Conservation (phyloP, 2,329 filamentous ascomycete genomes). For the Verticillium longisporum region DNA sequence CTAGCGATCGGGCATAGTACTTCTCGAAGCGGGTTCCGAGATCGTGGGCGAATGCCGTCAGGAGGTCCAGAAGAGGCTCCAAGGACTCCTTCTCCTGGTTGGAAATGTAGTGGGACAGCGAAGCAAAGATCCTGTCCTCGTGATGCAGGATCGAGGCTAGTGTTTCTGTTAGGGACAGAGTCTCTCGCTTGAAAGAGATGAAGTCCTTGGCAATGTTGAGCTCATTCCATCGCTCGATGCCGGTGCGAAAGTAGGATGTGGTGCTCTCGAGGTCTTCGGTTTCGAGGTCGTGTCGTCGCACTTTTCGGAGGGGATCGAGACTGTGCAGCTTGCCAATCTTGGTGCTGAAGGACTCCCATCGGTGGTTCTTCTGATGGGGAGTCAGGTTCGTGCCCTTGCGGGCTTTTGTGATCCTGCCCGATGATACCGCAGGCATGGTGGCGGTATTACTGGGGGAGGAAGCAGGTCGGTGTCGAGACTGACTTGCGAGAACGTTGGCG, state of each 20-base stretch:
- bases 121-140: conserved; percentile 74
- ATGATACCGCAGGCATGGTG: conserved; percentile 55
- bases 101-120: conserved; percentile 69
- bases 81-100: conserved; percentile 72
- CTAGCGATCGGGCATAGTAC: conserved; percentile 71
- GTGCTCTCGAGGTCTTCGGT: conserved; percentile 67
- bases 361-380: conserved; percentile 71
- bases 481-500: not conserved
- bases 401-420: conserved; percentile 63
- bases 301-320: conserved; percentile 84
- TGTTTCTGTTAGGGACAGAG: conserved; percentile 75
- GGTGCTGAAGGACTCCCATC: conserved; percentile 85
- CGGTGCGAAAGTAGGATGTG: conserved; percentile 81
- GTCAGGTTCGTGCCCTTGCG: conserved; percentile 66
- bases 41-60: conserved; percentile 90
- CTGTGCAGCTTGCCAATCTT: conserved; percentile 86
- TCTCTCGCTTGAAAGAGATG: conserved; percentile 66
- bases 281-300: conserved; percentile 78
- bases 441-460: conserved; percentile 14
- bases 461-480: not conserved
- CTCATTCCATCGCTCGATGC: conserved; percentile 83
- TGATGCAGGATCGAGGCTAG: conserved; percentile 88
- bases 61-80: conserved; percentile 79
- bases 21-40: conserved; percentile 81
- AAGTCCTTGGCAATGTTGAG: conserved; percentile 84